These are phyloP conservation scores for Alternaria burnsii DNA, from an alignment of 2,329 filamentous ascomycete species.

Conservation along the genomic window DNA sequence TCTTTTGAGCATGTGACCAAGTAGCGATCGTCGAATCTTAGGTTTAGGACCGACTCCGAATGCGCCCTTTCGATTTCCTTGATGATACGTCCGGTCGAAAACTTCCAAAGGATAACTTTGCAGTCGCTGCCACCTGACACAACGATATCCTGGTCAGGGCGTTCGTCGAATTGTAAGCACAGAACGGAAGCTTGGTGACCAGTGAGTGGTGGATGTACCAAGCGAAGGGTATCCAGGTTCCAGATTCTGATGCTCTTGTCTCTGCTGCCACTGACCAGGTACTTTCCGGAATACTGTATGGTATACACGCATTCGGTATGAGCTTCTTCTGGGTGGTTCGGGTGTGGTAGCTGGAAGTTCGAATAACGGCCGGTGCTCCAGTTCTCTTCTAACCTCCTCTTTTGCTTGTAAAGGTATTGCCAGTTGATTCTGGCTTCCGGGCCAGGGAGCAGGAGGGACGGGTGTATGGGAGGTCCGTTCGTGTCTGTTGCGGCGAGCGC, in stretches of 20 bases:
- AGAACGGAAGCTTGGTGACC: slow-evolving; percentile 89
- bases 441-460: slow-evolving; percentile 43
- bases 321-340: slow-evolving; percentile 78
- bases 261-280: slow-evolving; percentile 90
- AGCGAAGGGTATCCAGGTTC: slow-evolving; percentile 81
- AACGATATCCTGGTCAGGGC: slow-evolving; percentile 87
- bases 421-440: slow-evolving; percentile 77
- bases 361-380: slow-evolving; percentile 84
- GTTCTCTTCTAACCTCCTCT: slow-evolving; percentile 84
- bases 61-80: slow-evolving; percentile 81
- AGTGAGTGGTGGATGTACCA: slow-evolving; percentile 75
- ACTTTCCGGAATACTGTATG: slow-evolving; percentile 85
- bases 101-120: slow-evolving; percentile 88
- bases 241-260: slow-evolving; percentile 89
- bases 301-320: slow-evolving; percentile 95
- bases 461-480: slow-evolving; percentile 37
- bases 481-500: slow-evolving; percentile 10
- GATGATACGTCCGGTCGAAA: slow-evolving; percentile 86
- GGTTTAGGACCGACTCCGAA: slow-evolving; percentile 88
- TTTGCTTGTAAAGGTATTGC: slow-evolving; percentile 91
- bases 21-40: slow-evolving; percentile 89
- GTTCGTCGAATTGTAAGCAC: slow-evolving; percentile 93
- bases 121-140: slow-evolving; percentile 95
- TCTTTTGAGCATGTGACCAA: slow-evolving; percentile 98
- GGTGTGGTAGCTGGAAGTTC: slow-evolving; percentile 92